Base-by-base conservation (phyloP, 2,329 filamentous ascomycete species). In the Colletotrichum sp. region DNA sequence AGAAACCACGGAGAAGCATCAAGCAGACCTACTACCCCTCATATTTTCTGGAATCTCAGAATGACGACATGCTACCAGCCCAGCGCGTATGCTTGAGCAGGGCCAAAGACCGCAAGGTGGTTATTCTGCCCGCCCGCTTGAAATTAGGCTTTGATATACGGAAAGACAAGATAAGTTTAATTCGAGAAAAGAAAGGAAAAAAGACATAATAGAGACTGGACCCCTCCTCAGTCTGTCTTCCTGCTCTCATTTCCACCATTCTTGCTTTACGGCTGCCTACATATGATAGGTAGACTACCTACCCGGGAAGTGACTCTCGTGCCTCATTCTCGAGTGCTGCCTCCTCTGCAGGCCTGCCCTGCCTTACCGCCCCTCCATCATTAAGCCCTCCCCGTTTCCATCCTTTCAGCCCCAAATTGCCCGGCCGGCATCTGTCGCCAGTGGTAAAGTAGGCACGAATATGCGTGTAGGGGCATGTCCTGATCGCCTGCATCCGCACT, bases 311-410 rank as follows among this genome's bases (percentile, higher is more conserved):
- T 55, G 28, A 24, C 21, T 59, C 43, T 67, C 65, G 48, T 67
- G 65, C 65, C 34, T 57, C 48, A 52, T 57, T n/a, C 8, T 65
- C 61, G 12, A 65, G 13, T 36, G 18, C 28, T 28, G 13, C 28
- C 16, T 24, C 57, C 67, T 32, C 36, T 48, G 18, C 65, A 64
- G 64, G 70, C 59, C 16, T 21, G 57, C 39, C 67, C n/a, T 75
- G 69, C 73, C 73, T 75, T 72, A 67, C 73, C 74, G 71, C 70
- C 70, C 70, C 71, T 69, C 74, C 59, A 28, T 68, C 36, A 66
- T 34, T 34, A 52, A 21, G 43, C 43, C 43, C 43, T 52, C n/a
- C 43, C 43, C 43, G 43, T 52, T 48, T 21, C 43, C 43, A 52
- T 52, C 43, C 43, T 24, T 63, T 52, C 26, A 55, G 39, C 59